A percentile compares a stretch with the other conserved stretches of the same genome.
Evolutionary conservation across 2,329 filamentous ascomycete genomes (phyloP).

Genomic region (Sordariomycetes sp.): DNA sequence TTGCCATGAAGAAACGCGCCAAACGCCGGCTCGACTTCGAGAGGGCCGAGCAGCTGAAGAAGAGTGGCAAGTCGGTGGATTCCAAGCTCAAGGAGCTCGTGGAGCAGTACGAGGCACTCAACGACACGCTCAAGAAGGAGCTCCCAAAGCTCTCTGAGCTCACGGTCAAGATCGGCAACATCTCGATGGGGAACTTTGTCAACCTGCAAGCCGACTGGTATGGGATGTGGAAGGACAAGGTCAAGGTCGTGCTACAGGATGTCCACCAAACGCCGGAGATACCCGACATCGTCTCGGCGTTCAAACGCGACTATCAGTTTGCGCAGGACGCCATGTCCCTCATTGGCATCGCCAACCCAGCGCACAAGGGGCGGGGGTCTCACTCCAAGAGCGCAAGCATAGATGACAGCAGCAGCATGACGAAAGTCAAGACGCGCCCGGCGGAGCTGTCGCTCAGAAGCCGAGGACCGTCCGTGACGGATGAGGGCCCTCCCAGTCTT

Average conservation of each 20-base stretch:
- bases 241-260: slow-evolving; percentile 62
- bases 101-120: slow-evolving; percentile 83
- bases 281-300: slow-evolving; percentile 64
- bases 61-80: slow-evolving; percentile 75
- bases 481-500: slow-evolving; percentile 49
- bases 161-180: slow-evolving; percentile 75
- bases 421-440: slow-evolving; percentile 34
- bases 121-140: slow-evolving; percentile 87
- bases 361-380: slow-evolving; percentile 45
- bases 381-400: slow-evolving; percentile 47
- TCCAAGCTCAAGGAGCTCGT: slow-evolving; percentile 75
- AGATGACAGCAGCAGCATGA: slow-evolving; percentile 38
- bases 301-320: slow-evolving; percentile 68
- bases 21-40: slow-evolving; percentile 89
- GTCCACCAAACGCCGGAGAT: slow-evolving; percentile 51
- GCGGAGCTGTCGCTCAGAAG: slow-evolving; percentile 39
- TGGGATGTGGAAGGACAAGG: slow-evolving; percentile 71
- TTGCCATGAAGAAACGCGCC: slow-evolving; percentile 87
- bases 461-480: slow-evolving; percentile 50
- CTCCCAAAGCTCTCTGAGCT: slow-evolving; percentile 72
- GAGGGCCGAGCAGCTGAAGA: slow-evolving; percentile 65
- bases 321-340: slow-evolving; percentile 61
- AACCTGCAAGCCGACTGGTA: slow-evolving; percentile 79
- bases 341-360: slow-evolving; percentile 71
- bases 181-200: slow-evolving; percentile 74